phyloP scores from a whole-genome alignment of 2,329 filamentous ascomycete genomes.

The Chlorencoelia australis region DNA sequence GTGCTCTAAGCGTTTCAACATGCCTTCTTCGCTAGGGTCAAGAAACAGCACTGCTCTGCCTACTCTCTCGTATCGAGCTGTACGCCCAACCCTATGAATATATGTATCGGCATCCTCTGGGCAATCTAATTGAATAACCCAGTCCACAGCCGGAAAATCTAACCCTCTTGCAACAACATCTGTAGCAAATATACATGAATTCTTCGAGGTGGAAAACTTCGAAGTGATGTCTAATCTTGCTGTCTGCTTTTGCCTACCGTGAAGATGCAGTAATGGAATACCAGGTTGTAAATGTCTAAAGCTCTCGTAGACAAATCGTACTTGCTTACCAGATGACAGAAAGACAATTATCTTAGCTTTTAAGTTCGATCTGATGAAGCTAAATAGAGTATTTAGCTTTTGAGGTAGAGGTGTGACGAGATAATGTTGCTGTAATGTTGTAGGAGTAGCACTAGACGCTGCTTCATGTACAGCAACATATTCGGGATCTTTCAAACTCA shows the following conservation, averaged over 20 bases:
- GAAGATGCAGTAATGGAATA: constrained; percentile 83
- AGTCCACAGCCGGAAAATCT: constrained; percentile 94
- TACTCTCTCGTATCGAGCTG: constrained; percentile 82
- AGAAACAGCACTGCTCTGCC: constrained; percentile 85
- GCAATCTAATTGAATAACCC: constrained; percentile 97
- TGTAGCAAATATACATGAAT: constrained; percentile 86
- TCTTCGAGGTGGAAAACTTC: constrained; percentile 70
- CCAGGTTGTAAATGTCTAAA: constrained; percentile 91
- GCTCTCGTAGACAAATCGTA: constrained; percentile 88
- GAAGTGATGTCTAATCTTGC: constrained; percentile 80
- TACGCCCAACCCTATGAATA: constrained; percentile 90
- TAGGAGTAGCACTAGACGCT: constrained; percentile 69
- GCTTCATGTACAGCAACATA: constrained; percentile 91
- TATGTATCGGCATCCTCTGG: constrained; percentile 97
- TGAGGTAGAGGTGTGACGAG: constrained; percentile 74
- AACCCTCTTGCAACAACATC: constrained; percentile 91
- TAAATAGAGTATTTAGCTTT: constrained; percentile 86
- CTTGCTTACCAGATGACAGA: constrained; percentile 89
- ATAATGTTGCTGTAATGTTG: constrained; percentile 82
- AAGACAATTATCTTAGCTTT: constrained; percentile 96
- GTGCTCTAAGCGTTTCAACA: constrained; percentile 72
- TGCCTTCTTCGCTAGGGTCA: constrained; percentile 83
- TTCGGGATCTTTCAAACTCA: constrained; percentile 83
- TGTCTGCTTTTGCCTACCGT: constrained; percentile 87
- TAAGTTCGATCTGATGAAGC: constrained; percentile 82